Evolutionary conservation across 345 rosid species (phyloP), one percentile per base, ranked within the genome.

Genomic region (Ceriops tagal): DNA sequence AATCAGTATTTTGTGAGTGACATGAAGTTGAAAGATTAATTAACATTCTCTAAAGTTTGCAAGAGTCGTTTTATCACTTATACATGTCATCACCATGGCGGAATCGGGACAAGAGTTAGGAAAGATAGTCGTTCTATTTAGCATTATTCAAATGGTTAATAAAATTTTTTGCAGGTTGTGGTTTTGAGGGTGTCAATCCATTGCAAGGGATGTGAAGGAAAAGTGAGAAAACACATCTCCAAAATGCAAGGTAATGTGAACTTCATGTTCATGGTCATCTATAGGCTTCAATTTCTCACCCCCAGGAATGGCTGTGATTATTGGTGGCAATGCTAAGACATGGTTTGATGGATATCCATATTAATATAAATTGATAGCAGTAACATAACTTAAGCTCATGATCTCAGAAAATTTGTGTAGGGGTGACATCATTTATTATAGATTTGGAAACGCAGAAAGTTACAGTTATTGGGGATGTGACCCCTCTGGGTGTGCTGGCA

Each of bases 191-290:
- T 93, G 61, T 88, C 98, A 55, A 89, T 93, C 63, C 93, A 93
- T 69, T 93, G 98, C 89, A 88, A 88, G 74, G 98, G 97, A 15
- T 93, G 98, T 75, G 98, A 93, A 86, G 93, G 90, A 73, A 93
- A 91, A 83, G 88, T 93, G 37, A 80, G 92, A 78, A 93, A 86
- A 64, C 97, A 93, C 70, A 81, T 93, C 63, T 86, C 97, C 62
- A 93, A 86, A 85, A 93, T 93, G 92, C 92, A 93, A 89, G 98
- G 98, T 84, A 26, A 64, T 43, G 16, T 3, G 18, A 13, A 43
- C 49, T 11, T 43, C 0, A 43, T 43, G 49, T 43, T 43, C 18
- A 43, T 3, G 18, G 4, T 43, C 49, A 11, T 11, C 16, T 43
- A 3, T 43, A 13, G 49, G 19, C 49, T 13, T 13, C 49, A 43